Percentiles rank a stretch among this genome's conserved stretches.
Conservation (phyloP, 169 alveolate genomes). For the Babesia caballi region DNA sequence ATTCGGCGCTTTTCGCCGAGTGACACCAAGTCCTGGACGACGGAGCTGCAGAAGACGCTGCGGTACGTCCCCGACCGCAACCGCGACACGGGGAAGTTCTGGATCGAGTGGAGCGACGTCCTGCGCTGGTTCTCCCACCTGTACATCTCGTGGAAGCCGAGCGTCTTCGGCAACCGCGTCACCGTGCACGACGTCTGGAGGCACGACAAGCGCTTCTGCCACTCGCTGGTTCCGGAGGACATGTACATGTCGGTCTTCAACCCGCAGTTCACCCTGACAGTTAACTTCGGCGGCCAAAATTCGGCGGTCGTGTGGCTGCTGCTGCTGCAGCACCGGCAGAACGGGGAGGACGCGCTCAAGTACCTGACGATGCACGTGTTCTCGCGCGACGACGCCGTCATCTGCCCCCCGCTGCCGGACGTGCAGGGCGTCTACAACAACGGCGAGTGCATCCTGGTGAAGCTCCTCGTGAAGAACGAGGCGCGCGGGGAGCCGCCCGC, state of each 20-base stretch:
- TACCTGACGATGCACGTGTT: constrained; percentile 77
- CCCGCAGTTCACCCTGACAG: constrained; percentile 72
- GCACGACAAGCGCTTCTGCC: constrained; percentile 53
- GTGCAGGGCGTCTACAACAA: constrained; percentile 80
- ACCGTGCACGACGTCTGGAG: constrained; percentile 78
- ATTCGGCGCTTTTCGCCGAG: constrained; percentile 78
- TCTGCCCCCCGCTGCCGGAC: constrained; percentile 76
- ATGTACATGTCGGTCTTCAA: constrained; percentile 79
- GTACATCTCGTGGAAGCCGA: constrained; percentile 85
- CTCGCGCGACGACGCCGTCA: constrained; percentile 62
- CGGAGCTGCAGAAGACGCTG: constrained; percentile 3
- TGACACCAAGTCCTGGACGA: constrained; percentile 59
- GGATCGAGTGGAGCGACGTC: constrained; percentile 88
- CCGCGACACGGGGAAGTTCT: constrained; percentile 81
- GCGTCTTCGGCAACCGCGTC: constrained; percentile 64
- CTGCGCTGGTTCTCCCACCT: constrained; percentile 84
- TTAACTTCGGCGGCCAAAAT: constrained; percentile 45
- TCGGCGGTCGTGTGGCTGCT: constrained; percentile 74
- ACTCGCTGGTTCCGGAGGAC: constrained; percentile 78
- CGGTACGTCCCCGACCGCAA: constrained; percentile 22
- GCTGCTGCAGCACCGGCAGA: constrained; percentile 69
- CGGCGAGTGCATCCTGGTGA: constrained; percentile 79
- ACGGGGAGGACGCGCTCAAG: constrained; percentile 61
- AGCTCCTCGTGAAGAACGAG: constrained; percentile 30
- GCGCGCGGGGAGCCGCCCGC: neutral